Percentiles rank a stretch among this genome's conserved stretches.
Evolutionary conservation across 306 rosid genomes (phyloP).

Genomic region (Begonia masoniana): DNA sequence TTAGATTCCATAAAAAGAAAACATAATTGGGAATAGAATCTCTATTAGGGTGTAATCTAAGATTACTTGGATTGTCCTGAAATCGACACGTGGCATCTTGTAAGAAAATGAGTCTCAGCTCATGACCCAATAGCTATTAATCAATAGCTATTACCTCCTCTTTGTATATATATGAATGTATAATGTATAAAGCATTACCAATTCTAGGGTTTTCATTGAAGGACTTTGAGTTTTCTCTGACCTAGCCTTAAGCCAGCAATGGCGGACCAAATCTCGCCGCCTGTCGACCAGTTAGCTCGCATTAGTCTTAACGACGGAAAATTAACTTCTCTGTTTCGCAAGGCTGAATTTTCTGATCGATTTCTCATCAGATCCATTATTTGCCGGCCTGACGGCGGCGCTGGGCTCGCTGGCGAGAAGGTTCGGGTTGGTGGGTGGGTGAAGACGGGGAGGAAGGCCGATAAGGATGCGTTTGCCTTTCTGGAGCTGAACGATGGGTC

Average conservation of each 20-base stretch:
- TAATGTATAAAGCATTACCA: too few species aligned
- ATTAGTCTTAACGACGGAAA: conserved; percentile 15
- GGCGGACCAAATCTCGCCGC: conserved; percentile 34
- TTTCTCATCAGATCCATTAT: conserved; percentile 57
- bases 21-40: too few species aligned
- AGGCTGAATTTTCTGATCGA: conserved; percentile 65
- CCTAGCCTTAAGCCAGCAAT: conserved; percentile 9
- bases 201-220: neutral
- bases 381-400: conserved; percentile 57
- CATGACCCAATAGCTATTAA: too few species aligned
- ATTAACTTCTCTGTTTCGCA: conserved; percentile 6
- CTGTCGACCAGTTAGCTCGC: conserved; percentile 36
- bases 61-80: too few species aligned
- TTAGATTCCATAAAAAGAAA: too few species aligned
- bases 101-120: neutral
- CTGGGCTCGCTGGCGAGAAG: conserved; percentile 46
- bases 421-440: conserved; percentile 89
- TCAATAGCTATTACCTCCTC: too few species aligned
- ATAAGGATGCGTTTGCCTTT: conserved; percentile 86
- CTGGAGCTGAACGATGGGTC: conserved; percentile 85
- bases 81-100: neutral
- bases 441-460: conserved; percentile 90
- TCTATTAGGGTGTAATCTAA: too few species aligned
- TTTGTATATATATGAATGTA: too few species aligned
- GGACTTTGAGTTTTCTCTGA: neutral